A percentile compares a stretch with the other conserved stretches of the same genome.
Conservation (phyloP, 139 green algal species). For the Choricystis sp. region DNA sequence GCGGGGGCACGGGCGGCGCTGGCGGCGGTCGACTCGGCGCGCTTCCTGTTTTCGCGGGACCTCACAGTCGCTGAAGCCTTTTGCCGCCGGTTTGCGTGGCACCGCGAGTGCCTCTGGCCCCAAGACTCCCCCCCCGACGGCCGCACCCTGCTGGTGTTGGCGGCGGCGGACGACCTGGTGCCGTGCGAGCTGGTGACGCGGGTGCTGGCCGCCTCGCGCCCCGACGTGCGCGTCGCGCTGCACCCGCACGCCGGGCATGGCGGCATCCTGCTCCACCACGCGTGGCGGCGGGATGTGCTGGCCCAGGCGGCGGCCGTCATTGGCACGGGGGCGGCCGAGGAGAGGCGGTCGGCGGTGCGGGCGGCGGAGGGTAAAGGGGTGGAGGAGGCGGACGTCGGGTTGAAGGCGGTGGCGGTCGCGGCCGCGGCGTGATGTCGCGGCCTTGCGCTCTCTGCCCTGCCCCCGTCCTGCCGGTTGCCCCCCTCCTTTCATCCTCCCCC, state of each 20-base stretch:
- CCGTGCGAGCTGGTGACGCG: slow-evolving; percentile 14
- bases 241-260: slow-evolving; percentile 26
- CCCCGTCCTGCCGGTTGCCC: no score
- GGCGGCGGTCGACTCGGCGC: neutral
- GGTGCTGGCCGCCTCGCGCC: slow-evolving; percentile 11
- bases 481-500: no score
- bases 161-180: slow-evolving; percentile 27
- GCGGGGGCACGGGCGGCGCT: neutral
- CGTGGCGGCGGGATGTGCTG: slow-evolving; percentile 16
- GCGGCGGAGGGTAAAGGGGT: neutral
- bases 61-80: slow-evolving; percentile 33
- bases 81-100: slow-evolving; percentile 32
- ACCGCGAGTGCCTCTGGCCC: slow-evolving; percentile 29
- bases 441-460: no score
- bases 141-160: slow-evolving; percentile 14
- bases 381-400: no score
- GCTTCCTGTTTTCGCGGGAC: slow-evolving; percentile 25
- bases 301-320: slow-evolving; percentile 1
- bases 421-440: no score
- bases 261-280: slow-evolving; percentile 20
- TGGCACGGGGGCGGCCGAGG: no score
- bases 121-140: slow-evolving; percentile 20
- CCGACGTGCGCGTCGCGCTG: slow-evolving; percentile 10
- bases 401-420: no score
- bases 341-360: no score